These are phyloP conservation scores for Leptographium radiaticola DNA, from an alignment of 2,329 filamentous ascomycete species.

Conservation along the genomic window DNA sequence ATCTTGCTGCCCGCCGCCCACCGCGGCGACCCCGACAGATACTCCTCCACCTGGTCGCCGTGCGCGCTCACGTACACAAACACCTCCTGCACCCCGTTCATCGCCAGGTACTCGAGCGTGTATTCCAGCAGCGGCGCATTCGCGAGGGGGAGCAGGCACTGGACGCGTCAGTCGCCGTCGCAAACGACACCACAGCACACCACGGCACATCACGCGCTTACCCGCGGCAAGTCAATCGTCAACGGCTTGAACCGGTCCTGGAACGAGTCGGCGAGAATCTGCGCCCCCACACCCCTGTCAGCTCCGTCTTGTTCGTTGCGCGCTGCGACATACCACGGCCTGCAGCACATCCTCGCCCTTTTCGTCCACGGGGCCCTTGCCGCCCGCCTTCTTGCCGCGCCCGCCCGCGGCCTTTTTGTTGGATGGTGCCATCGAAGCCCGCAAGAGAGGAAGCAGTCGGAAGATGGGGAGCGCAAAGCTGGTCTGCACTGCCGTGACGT, in stretches of 20 bases:
- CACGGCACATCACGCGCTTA: slow-evolving; percentile 26
- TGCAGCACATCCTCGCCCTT: slow-evolving; percentile 47
- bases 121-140: slow-evolving; percentile 96
- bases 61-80: slow-evolving; percentile 87
- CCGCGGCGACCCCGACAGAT: slow-evolving; percentile 61
- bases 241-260: slow-evolving; percentile 86
- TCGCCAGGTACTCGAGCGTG: slow-evolving; percentile 88
- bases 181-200: neutral
- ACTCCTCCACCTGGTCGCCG: slow-evolving; percentile 73
- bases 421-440: slow-evolving; percentile 26
- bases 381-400: slow-evolving; percentile 37
- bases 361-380: slow-evolving; percentile 35
- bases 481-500: too few relatives aligned
- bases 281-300: neutral
- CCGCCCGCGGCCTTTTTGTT: slow-evolving; percentile 9
- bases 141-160: slow-evolving; percentile 87
- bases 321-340: slow-evolving; percentile 33
- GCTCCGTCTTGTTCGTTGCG: neutral
- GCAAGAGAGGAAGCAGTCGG: neutral
- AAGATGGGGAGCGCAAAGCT: neutral
- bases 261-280: slow-evolving; percentile 90
- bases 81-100: slow-evolving; percentile 88
- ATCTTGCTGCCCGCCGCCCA: slow-evolving; percentile 48
- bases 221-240: slow-evolving; percentile 75
- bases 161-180: neutral